A percentile compares a stretch with the other conserved stretches of the same genome.
phyloP scores from a whole-genome alignment of 1,139 yeast species.

The Geotrichum europaeum region DNA sequence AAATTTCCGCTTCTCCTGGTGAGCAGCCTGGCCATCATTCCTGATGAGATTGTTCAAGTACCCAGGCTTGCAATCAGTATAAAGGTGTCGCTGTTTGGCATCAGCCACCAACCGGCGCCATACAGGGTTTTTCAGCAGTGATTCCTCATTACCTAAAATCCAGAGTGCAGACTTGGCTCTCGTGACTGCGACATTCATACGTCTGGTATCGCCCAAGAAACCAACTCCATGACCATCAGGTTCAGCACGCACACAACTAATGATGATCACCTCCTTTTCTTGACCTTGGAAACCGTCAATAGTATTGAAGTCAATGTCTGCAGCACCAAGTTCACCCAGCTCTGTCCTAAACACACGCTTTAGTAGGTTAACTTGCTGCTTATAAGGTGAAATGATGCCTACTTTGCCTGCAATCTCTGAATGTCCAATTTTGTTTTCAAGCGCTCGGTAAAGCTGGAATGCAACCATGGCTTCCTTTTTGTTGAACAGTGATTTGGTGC shows the following conservation, averaged over 20 bases:
- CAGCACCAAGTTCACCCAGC: slow-evolving; percentile 58
- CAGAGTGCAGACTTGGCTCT: slow-evolving; percentile 90
- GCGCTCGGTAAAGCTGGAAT: slow-evolving; percentile 47
- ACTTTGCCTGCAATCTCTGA: slow-evolving; percentile 57
- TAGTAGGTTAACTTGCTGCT: slow-evolving; percentile 68
- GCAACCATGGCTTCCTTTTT: slow-evolving; percentile 14
- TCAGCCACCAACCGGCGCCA: slow-evolving; percentile 65
- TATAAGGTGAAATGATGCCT: slow-evolving; percentile 93
- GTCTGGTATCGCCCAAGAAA: slow-evolving; percentile 78
- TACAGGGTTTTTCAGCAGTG: slow-evolving; percentile 51
- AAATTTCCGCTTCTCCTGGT: neutral
- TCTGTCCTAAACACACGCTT: slow-evolving; percentile 49
- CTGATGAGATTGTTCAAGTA: slow-evolving; percentile 25
- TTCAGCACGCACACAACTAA: slow-evolving; percentile 92
- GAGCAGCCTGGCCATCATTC: neutral
- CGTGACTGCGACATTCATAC: slow-evolving; percentile 94
- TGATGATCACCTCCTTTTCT: slow-evolving; percentile 86
- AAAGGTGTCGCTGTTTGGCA: slow-evolving; percentile 48
- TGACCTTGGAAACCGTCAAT: slow-evolving; percentile 99
- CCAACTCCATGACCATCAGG: slow-evolving; percentile 67
- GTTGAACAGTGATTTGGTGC: slow-evolving; percentile 18
- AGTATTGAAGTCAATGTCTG: slow-evolving; percentile 81
- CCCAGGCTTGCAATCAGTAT: slow-evolving; percentile 34
- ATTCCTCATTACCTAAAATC: slow-evolving; percentile 66
- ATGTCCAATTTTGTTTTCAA: slow-evolving; percentile 11